These are phyloP conservation scores for Diaporthe destruens DNA, from an alignment of 2,329 filamentous ascomycete species.

Conservation along the genomic window DNA sequence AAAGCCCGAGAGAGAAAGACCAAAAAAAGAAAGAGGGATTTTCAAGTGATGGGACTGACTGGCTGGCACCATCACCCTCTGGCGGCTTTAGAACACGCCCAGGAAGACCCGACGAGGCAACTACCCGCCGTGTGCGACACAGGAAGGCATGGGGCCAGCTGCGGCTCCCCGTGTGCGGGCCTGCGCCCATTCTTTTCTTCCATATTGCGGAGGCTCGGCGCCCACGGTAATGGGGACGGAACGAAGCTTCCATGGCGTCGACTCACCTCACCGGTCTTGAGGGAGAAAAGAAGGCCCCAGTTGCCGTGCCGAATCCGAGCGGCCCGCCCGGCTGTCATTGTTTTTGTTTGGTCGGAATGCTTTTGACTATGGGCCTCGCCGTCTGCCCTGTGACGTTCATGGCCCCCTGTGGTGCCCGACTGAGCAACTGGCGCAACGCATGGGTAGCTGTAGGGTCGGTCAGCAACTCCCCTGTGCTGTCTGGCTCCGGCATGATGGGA, in stretches of 20 bases:
- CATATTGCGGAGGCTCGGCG: constrained; percentile 10
- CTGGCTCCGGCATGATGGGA: background rate
- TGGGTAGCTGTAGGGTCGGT: background rate
- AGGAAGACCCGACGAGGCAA: constrained; percentile 28
- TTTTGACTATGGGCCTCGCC: background rate
- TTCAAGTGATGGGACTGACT: background rate
- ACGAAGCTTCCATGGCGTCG: background rate
- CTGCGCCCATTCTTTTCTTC: constrained; percentile 10
- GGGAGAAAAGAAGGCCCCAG: background rate
- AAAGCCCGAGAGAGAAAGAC: background rate
- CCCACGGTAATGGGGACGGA: constrained; percentile 20
- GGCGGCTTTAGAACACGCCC: constrained; percentile 21
- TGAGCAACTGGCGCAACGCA: background rate
- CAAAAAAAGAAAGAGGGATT: too few relatives aligned
- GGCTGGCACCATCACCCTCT: background rate
- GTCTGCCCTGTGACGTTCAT: background rate
- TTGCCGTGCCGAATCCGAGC: background rate
- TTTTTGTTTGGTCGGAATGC: too few relatives aligned
- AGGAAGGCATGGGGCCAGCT: constrained; percentile 37
- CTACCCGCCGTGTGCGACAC: constrained; percentile 37
- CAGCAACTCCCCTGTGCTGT: too few relatives aligned
- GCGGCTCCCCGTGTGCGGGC: constrained; percentile 30
- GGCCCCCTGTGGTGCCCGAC: background rate
- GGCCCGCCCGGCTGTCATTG: background rate
- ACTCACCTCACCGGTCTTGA: constrained; percentile 27